These are phyloP conservation scores for Obelidium mucronatum DNA, from an alignment of 192 early-diverging fungal genomes.

Conservation along the genomic window DNA sequence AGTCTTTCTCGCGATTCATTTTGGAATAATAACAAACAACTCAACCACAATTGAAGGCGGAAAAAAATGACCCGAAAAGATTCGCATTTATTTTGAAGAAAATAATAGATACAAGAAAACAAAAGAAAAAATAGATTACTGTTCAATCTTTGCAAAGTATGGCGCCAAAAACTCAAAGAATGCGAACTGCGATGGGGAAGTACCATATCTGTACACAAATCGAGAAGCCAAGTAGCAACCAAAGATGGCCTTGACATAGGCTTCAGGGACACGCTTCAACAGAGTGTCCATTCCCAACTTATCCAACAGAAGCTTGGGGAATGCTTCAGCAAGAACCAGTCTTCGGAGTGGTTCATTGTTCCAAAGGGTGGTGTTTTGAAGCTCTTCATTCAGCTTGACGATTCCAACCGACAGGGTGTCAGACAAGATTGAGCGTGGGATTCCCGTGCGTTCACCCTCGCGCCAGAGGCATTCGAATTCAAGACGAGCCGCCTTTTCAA, in stretches of 20 bases:
- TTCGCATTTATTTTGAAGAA: too few relatives aligned
- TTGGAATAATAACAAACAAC: too few relatives aligned
- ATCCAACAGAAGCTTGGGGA: constrained; percentile 91
- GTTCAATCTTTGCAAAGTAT: constrained; percentile 61
- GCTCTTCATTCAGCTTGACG: constrained; percentile 90
- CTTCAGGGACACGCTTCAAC: constrained; percentile 87
- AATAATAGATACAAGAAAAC: too few relatives aligned
- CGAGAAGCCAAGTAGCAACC: constrained; percentile 92
- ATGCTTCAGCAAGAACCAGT: constrained; percentile 84
- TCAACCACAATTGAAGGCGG: too few relatives aligned
- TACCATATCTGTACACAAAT: constrained; percentile 97
- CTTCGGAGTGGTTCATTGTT: constrained; percentile 83
- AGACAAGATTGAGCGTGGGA: constrained; percentile 85
- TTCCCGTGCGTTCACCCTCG: constrained; percentile 79
- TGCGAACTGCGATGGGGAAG: constrained; percentile 91
- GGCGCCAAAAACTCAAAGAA: constrained; percentile 96
- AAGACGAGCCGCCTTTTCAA: constrained; percentile 91
- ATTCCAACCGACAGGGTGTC: constrained; percentile 92
- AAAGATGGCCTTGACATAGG: constrained; percentile 97
- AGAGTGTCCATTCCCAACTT: constrained; percentile 90
- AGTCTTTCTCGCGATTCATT: too few relatives aligned
- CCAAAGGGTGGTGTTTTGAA: constrained; percentile 93
- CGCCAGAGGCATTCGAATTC: constrained; percentile 96
- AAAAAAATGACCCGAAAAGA: too few relatives aligned
- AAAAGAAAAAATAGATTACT: neutral